Evolutionary conservation across 1,284 basidiomycete genomes (phyloP).

Genomic region (Ustilago xerochloae): DNA sequence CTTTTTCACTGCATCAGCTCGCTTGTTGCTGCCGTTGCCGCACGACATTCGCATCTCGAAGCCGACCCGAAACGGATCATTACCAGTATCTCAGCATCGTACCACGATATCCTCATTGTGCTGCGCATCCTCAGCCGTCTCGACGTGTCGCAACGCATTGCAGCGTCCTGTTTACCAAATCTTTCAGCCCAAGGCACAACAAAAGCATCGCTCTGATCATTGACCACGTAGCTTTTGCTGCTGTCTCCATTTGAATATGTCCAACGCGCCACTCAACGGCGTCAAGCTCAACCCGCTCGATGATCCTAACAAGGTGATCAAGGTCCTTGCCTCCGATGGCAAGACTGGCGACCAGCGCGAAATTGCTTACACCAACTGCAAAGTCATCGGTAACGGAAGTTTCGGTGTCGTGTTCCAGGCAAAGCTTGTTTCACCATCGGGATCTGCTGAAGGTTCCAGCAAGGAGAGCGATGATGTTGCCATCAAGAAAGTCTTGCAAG

Average conservation of each 20-base stretch:
- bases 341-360: conserved; percentile 88
- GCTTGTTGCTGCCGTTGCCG: not conserved
- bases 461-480: conserved; percentile 77
- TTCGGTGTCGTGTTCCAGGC: conserved; percentile 96
- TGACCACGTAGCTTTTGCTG: conserved; percentile 1
- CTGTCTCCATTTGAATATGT: conserved; percentile 36
- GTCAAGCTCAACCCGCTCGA: conserved; percentile 71
- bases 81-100: not conserved
- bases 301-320: conserved; percentile 93
- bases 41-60: not conserved
- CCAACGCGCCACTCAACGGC: conserved; percentile 59
- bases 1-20: not conserved
- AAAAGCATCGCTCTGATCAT: not conserved
- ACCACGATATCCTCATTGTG: not conserved
- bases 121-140: not conserved
- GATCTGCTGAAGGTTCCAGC: conserved; percentile 37
- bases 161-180: not conserved
- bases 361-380: conserved; percentile 95
- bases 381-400: conserved; percentile 97
- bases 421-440: conserved; percentile 71
- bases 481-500: conserved; percentile 99
- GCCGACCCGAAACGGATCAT: not conserved
- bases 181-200: not conserved
- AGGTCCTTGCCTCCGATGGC: conserved; percentile 93
- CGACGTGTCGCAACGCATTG: not conserved